phyloP scores from a whole-genome alignment of 768 basidiomycete species.

The Chalciporus piperatus region DNA sequence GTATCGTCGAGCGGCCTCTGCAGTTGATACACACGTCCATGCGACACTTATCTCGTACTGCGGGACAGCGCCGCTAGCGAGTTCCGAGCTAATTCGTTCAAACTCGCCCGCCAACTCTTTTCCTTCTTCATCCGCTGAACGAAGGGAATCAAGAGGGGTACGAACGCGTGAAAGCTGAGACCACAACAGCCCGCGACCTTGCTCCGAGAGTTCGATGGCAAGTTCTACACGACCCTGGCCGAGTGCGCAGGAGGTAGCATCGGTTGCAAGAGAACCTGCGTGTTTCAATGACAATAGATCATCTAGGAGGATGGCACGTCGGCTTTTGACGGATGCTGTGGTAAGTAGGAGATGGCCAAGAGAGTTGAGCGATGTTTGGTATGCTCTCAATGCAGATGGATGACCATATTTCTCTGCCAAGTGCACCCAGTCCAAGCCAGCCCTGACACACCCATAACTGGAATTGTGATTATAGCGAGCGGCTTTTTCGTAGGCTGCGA shows the following conservation, averaged over 20 bases:
- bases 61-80: slow-evolving; percentile 2
- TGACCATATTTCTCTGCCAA: slow-evolving; percentile 10
- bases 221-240: slow-evolving; percentile 10
- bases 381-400: slow-evolving; percentile 21
- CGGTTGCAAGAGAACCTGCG: slow-evolving; percentile 14
- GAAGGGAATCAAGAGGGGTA: slow-evolving; percentile 25
- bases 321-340: slow-evolving; percentile 16
- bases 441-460: slow-evolving; percentile 7
- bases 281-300: not conserved
- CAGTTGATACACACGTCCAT: slow-evolving; percentile 6
- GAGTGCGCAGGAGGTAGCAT: slow-evolving; percentile 30
- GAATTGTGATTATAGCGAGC: slow-evolving; percentile 1
- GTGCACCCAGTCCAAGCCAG: slow-evolving; percentile 15
- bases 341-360: slow-evolving; percentile 20
- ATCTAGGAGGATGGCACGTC: slow-evolving; percentile 11
- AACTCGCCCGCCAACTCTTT: slow-evolving; percentile 24
- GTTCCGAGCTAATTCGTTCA: slow-evolving; percentile 18
- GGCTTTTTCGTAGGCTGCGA: slow-evolving; percentile 14
- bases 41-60: not conserved
- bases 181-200: slow-evolving; percentile 32
- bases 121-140: slow-evolving; percentile 12
- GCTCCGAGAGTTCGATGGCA: slow-evolving; percentile 36
- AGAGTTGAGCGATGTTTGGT: slow-evolving; percentile 14
- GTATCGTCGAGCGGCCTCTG: slow-evolving; percentile 16
- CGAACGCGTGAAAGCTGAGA: slow-evolving; percentile 26